phyloP scores from a whole-genome alignment of 768 basidiomycete species.

The Kwoniella dejecticola region DNA sequence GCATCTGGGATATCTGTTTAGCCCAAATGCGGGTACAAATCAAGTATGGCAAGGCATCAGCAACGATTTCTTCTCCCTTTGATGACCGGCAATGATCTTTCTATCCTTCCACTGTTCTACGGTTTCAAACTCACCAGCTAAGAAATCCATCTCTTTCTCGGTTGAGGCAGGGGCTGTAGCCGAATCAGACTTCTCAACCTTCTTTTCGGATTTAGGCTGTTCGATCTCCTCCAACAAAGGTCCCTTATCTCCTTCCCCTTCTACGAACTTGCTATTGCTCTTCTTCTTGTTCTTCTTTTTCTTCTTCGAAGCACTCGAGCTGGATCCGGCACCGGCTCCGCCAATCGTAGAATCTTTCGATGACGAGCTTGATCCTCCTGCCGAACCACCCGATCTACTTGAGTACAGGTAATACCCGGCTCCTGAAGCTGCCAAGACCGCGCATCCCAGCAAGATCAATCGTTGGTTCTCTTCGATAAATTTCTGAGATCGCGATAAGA shows the following conservation, averaged over 20 bases:
- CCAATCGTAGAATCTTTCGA: conserved; percentile 55
- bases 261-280: conserved; percentile 44
- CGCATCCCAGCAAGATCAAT: conserved; percentile 71
- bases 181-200: conserved; percentile 9
- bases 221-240: conserved; percentile 74
- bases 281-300: conserved; percentile 66
- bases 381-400: conserved; percentile 15
- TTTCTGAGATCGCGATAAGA: conserved; percentile 41
- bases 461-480: conserved; percentile 69
- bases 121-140: conserved; percentile 37
- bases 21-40: not conserved
- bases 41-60: not conserved
- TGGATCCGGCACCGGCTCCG: conserved; percentile 8
- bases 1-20: conserved; percentile 37
- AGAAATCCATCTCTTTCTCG: conserved; percentile 20
- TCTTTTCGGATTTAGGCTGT: conserved; percentile 24
- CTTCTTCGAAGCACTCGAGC: conserved; percentile 55
- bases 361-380: conserved; percentile 35
- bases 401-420: conserved; percentile 68
- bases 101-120: not conserved
- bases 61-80: not conserved
- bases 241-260: conserved; percentile 59
- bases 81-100: no score
- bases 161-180: not conserved
- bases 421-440: conserved; percentile 68